Evolutionary conservation across 768 basidiomycete species (phyloP).

Genomic region (Phanerodontia chrysosporium): DNA sequence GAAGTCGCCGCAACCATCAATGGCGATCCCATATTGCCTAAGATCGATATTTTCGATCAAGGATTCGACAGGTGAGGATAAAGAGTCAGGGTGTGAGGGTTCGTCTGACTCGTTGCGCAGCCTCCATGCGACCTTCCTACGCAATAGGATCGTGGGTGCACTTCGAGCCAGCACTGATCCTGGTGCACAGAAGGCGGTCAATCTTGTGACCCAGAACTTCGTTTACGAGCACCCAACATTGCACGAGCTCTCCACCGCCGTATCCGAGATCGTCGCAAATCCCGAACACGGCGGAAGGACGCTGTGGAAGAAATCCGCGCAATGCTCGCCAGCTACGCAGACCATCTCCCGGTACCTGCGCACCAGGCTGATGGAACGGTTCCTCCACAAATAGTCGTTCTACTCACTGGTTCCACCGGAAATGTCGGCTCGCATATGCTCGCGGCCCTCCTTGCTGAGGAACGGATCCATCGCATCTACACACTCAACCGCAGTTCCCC

Average conservation of each 20-base stretch:
- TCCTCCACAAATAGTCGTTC: conserved; percentile 8
- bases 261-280: not conserved
- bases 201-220: conserved; percentile 1
- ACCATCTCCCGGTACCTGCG: conserved; percentile 1
- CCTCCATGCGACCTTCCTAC: conserved; percentile 9
- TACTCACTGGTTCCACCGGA: conserved; percentile 31
- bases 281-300: not conserved
- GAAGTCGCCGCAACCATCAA: not conserved
- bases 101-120: not conserved
- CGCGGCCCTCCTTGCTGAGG: conserved; percentile 2
- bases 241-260: not conserved
- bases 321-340: conserved; percentile 18
- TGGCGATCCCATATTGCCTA: not conserved
- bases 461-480: conserved; percentile 3
- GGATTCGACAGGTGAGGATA: conserved; percentile 33
- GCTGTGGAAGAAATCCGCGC: not conserved
- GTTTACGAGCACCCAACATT: conserved; percentile 9
- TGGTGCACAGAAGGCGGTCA: not conserved
- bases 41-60: conserved; percentile 27
- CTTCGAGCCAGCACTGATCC: not conserved
- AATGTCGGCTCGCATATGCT: conserved; percentile 26
- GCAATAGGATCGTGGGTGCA: conserved; percentile 7
- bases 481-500: conserved; percentile 8
- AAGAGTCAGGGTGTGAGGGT: too few species aligned
- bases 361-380: not conserved